Conservation (phyloP, 148 eudicot species). For the Pouteria glomerata region DNA sequence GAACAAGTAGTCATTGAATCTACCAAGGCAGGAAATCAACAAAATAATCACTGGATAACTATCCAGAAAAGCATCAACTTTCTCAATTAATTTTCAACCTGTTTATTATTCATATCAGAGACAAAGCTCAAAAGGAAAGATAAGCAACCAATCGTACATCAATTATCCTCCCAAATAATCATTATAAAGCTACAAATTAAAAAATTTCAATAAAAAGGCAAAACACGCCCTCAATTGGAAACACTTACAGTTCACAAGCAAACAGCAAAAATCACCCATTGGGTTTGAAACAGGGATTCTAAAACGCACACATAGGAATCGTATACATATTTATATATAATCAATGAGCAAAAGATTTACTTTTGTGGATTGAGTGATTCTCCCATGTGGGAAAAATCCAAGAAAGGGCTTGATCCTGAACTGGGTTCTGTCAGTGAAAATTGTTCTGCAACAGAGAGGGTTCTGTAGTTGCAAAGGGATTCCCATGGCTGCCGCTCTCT, state of each 20-base stretch:
- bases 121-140: neutral
- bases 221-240: neutral
- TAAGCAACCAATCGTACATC: neutral
- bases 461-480: slow-evolving; percentile 41
- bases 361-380: slow-evolving; percentile 11
- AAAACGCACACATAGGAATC: neutral
- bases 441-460: slow-evolving; percentile 33
- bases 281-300: slow-evolving; percentile 5
- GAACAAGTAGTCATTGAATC: neutral
- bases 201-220: no score
- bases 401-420: slow-evolving; percentile 45
- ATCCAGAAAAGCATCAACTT: neutral
- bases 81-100: neutral
- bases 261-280: neutral
- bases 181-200: neutral
- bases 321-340: neutral
- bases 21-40: neutral
- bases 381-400: slow-evolving; percentile 32
- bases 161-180: neutral
- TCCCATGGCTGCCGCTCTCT: slow-evolving; percentile 37
- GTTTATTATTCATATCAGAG: neutral
- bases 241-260: neutral
- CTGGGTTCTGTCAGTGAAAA: slow-evolving; percentile 23
- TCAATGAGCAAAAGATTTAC: slow-evolving; percentile 11
- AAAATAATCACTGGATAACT: neutral